Percentiles rank a stretch among this genome's conserved stretches.
These are phyloP conservation scores for Rhynchospora breviuscula DNA, from an alignment of 176 grass and related monocot genomes.

Conservation along the genomic window DNA sequence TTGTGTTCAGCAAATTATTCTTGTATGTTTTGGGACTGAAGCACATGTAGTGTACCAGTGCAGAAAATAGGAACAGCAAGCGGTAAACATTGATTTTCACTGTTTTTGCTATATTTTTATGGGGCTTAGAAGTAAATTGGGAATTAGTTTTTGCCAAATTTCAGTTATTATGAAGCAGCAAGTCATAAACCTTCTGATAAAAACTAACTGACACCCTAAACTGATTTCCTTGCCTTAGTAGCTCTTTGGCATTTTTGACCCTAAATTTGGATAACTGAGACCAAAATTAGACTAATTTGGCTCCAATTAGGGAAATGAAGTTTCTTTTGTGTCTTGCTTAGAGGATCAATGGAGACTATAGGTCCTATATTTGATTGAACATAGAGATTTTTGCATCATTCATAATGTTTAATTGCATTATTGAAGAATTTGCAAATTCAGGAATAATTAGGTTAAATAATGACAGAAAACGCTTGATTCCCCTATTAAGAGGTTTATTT, in stretches of 20 bases:
- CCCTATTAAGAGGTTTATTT: background rate
- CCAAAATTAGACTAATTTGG: background rate
- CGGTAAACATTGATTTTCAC: background rate
- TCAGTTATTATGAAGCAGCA: background rate
- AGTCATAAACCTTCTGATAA: background rate
- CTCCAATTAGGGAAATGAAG: background rate
- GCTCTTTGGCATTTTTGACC: background rate
- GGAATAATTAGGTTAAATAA: background rate
- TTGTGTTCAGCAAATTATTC: slow-evolving; percentile 5
- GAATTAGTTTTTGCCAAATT: background rate
- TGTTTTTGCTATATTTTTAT: background rate
- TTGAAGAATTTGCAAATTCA: background rate
- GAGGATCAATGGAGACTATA: background rate
- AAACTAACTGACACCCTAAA: too few relatives aligned
- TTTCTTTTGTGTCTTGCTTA: background rate
- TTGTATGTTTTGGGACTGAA: background rate
- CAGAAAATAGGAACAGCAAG: background rate
- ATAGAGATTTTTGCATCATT: background rate
- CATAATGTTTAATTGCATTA: background rate
- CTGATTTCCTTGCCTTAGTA: background rate
- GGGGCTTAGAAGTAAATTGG: background rate
- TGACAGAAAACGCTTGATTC: background rate
- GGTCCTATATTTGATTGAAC: background rate
- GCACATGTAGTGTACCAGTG: background rate
- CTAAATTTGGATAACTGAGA: background rate